Evolutionary conservation across 352 stramenopile species (phyloP).

Genomic region (Phytopythium vexans): DNA sequence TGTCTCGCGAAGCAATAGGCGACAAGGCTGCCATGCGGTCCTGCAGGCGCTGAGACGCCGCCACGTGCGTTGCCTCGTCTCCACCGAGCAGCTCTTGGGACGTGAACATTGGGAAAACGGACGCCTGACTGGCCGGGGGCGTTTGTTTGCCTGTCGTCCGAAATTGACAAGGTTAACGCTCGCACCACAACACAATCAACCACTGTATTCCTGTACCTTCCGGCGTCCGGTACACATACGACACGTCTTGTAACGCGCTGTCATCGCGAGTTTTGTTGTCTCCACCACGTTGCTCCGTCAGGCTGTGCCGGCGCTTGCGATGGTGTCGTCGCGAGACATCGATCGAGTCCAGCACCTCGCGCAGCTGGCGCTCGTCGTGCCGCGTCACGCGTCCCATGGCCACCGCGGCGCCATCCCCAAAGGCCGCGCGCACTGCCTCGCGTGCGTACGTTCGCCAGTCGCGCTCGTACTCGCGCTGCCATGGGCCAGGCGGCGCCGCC

Average conservation of each 20-base stretch:
- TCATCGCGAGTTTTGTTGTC: slow-evolving; percentile 7
- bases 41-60: slow-evolving; percentile 53
- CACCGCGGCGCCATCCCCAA: slow-evolving; percentile 25
- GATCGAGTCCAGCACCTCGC: slow-evolving; percentile 23
- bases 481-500: slow-evolving; percentile 18
- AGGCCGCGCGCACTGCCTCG: slow-evolving; percentile 28
- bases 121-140: slow-evolving; percentile 15
- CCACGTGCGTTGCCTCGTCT: slow-evolving; percentile 9
- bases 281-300: slow-evolving; percentile 1
- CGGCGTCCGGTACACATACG: slow-evolving; percentile 72
- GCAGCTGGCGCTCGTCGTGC: slow-evolving; percentile 36
- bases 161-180: background rate
- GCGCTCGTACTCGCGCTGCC: slow-evolving; percentile 65
- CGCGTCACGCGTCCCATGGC: slow-evolving; percentile 18
- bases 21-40: slow-evolving; percentile 51
- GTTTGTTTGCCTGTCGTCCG: background rate
- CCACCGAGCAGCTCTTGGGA: slow-evolving; percentile 42
- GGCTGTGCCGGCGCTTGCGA: slow-evolving; percentile 18
- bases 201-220: slow-evolving; percentile 1
- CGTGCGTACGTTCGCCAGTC: slow-evolving; percentile 47
- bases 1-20: slow-evolving; percentile 41
- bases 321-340: background rate
- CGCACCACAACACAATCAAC: background rate
- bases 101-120: slow-evolving; percentile 53
- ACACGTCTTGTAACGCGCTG: slow-evolving; percentile 27